Evolutionary conservation across 805 yeast genomes (phyloP).

Genomic region (Kazachstania africana): DNA sequence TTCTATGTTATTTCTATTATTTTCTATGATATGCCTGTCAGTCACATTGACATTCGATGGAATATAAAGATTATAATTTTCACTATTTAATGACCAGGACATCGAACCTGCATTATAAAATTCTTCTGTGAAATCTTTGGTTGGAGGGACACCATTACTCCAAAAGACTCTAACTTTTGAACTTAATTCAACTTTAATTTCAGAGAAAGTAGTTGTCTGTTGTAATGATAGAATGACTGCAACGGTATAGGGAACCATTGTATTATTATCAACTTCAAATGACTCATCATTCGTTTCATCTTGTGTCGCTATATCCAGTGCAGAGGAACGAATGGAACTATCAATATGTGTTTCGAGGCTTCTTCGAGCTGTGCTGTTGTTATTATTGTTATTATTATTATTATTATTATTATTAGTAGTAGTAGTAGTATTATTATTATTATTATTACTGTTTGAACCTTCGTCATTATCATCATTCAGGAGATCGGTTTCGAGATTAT

Average conservation of each 20-base stretch:
- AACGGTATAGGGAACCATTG: slow-evolving; percentile 37
- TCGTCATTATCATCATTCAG: slow-evolving; percentile 1
- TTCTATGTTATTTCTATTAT: slow-evolving; percentile 6
- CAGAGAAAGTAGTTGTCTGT: slow-evolving; percentile 30
- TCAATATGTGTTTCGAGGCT: too few species aligned
- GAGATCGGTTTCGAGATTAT: slow-evolving; percentile 1
- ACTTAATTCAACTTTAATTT: slow-evolving; percentile 32
- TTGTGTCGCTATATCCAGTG: not conserved
- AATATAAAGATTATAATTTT: slow-evolving; percentile 35
- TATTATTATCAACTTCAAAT: slow-evolving; percentile 6
- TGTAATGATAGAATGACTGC: slow-evolving; percentile 38
- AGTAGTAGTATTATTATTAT: not conserved
- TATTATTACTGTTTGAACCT: not conserved
- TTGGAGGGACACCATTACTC: slow-evolving; percentile 43
- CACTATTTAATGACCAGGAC: slow-evolving; percentile 34
- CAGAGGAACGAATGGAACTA: too few species aligned
- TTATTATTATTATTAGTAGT: not conserved
- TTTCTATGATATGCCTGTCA: slow-evolving; percentile 15
- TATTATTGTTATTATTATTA: not conserved
- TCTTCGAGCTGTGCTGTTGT: too few species aligned
- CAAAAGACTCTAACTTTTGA: slow-evolving; percentile 37
- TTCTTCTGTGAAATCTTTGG: slow-evolving; percentile 34
- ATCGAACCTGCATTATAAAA: slow-evolving; percentile 36
- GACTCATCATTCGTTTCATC: not conserved
- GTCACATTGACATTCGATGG: slow-evolving; percentile 18